Percentiles rank a stretch among this genome's conserved stretches.
Evolutionary conservation across 768 basidiomycete genomes (phyloP).

Genomic region (Rhodotorula diobovata): DNA sequence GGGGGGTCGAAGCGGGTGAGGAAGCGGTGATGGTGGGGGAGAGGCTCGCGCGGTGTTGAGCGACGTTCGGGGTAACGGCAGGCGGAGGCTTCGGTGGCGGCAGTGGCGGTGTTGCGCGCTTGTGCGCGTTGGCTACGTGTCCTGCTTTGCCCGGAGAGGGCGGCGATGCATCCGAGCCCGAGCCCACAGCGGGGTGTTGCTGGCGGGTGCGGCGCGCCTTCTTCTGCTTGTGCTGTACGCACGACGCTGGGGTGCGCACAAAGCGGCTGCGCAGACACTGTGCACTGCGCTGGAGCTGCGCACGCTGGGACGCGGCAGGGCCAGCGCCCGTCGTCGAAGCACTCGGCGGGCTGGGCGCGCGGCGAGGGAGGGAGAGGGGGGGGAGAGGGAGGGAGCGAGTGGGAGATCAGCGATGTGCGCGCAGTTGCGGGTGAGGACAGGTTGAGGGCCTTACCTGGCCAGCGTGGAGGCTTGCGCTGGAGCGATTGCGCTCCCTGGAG

Average conservation of each 20-base stretch:
- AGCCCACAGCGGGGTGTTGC: background rate
- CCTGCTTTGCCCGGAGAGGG: no score
- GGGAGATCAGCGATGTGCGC: background rate
- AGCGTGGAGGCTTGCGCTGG: no score
- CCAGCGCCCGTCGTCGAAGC: background rate
- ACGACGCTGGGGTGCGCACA: conserved; percentile 13
- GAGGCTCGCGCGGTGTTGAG: background rate
- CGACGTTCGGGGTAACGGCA: background rate
- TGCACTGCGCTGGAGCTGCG: background rate
- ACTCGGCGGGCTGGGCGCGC: background rate
- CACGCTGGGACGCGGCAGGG: background rate
- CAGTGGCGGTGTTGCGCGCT: no score
- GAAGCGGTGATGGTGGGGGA: background rate
- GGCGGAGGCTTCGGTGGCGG: no score
- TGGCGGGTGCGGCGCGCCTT: background rate
- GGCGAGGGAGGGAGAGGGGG: background rate
- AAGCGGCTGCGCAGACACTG: conserved; percentile 11
- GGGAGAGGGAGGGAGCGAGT: background rate
- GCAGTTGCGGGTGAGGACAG: background rate
- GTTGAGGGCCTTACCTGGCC: no score
- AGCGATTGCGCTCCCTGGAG: no score
- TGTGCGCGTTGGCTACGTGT: no score
- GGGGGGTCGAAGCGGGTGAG: conserved; percentile 5
- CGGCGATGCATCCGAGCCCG: background rate
- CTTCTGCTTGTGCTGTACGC: conserved; percentile 8